These are phyloP conservation scores for Viola pubescens DNA, from an alignment of 441 rosid species.

Conservation along the genomic window DNA sequence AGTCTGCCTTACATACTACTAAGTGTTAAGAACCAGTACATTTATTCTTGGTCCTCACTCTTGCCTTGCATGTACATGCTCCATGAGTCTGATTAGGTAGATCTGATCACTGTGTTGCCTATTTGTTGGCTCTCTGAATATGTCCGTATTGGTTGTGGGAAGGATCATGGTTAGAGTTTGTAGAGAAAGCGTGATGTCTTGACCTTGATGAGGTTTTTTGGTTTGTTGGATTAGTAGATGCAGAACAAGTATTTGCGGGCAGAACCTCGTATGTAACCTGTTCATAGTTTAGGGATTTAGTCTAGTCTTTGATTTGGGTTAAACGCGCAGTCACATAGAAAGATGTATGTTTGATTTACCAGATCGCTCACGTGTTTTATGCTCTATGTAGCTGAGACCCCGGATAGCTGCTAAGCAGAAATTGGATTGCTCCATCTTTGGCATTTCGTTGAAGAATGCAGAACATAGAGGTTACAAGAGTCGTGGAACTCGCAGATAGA, in stretches of 20 bases:
- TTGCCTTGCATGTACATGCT: too few species aligned
- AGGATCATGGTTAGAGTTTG: not conserved
- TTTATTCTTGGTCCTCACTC: not conserved
- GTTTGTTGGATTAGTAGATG: not conserved
- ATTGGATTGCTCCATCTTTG: constrained; percentile 2
- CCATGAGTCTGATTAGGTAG: not conserved
- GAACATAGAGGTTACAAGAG: not conserved
- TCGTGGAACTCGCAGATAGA: not conserved
- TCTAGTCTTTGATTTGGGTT: not conserved
- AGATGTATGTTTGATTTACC: not conserved
- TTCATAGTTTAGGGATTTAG: not conserved
- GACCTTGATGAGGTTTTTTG: not conserved
- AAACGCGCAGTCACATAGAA: not conserved
- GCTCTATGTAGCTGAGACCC: constrained; percentile 49
- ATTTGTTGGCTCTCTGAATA: not conserved
- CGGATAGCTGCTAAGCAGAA: constrained; percentile 33
- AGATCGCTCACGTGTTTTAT: constrained; percentile 14
- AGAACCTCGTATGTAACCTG: not conserved
- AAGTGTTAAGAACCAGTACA: not conserved
- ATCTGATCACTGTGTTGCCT: not conserved
- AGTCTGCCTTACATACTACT: constrained; percentile 18
- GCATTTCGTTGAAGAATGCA: constrained; percentile 10
- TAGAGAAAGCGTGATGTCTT: not conserved
- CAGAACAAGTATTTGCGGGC: not conserved
- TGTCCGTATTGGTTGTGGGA: not conserved